phyloP scores from a whole-genome alignment of 2,329 filamentous ascomycete genomes.

The Botryotinia convoluta region DNA sequence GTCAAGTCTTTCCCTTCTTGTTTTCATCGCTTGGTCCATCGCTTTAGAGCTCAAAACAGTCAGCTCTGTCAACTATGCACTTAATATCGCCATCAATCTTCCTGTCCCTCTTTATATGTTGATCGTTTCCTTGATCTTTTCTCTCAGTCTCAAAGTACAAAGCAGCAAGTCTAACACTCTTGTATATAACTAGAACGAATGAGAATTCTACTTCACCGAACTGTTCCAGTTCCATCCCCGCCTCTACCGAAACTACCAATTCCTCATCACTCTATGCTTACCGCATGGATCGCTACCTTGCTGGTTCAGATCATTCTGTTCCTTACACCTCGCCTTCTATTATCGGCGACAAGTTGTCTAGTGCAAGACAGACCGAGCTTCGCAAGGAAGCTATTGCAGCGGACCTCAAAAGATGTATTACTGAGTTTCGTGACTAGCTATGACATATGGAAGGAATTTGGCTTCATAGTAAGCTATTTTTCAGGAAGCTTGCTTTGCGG shows the following conservation, averaged over 20 bases:
- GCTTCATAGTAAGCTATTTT: background rate
- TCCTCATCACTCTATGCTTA: background rate
- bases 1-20: background rate
- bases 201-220: background rate
- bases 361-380: background rate
- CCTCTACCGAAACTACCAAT: background rate
- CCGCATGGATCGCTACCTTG: background rate
- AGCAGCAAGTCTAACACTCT: background rate
- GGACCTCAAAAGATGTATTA: background rate
- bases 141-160: background rate
- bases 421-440: background rate
- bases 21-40: background rate
- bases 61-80: background rate
- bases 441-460: background rate
- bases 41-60: background rate
- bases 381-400: background rate
- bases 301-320: background rate
- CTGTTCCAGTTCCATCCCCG: background rate
- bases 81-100: rapidly evolving
- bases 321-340: background rate
- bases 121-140: background rate
- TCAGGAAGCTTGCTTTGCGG: background rate
- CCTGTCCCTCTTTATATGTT: background rate
- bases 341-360: background rate
- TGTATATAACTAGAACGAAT: background rate